These are phyloP conservation scores for Plasmodium gonderi DNA, from an alignment of 169 alveolate species.

Conservation along the genomic window DNA sequence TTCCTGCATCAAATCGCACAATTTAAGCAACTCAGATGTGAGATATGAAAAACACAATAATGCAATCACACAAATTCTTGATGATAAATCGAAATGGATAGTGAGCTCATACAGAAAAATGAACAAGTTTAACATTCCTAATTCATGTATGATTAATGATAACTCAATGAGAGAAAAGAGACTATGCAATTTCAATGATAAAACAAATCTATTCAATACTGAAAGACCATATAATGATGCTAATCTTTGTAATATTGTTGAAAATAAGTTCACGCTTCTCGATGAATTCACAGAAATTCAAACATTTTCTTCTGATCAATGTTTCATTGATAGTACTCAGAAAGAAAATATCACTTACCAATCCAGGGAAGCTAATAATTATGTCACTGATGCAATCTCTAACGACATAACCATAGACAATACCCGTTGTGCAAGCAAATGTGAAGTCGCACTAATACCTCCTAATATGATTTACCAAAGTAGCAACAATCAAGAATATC, in stretches of 20 bases:
- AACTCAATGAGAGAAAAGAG: neutral
- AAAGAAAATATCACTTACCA: neutral
- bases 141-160: neutral
- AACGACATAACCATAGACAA: neutral
- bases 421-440: neutral
- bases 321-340: neutral
- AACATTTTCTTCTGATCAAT: neutral
- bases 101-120: neutral
- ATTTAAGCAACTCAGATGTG: neutral
- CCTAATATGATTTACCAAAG: neutral
- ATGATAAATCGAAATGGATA: neutral
- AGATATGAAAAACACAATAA: neutral
- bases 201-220: neutral
- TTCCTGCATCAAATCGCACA: neutral
- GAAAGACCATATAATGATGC: neutral
- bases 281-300: neutral
- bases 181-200: neutral
- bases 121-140: neutral
- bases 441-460: neutral
- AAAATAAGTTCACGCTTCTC: neutral
- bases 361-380: neutral
- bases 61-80: neutral
- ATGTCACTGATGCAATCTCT: neutral
- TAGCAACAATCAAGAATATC: neutral
- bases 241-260: neutral